Evolutionary conservation across 352 stramenopile genomes (phyloP).

Genomic region (Phytophthora kernoviae): DNA sequence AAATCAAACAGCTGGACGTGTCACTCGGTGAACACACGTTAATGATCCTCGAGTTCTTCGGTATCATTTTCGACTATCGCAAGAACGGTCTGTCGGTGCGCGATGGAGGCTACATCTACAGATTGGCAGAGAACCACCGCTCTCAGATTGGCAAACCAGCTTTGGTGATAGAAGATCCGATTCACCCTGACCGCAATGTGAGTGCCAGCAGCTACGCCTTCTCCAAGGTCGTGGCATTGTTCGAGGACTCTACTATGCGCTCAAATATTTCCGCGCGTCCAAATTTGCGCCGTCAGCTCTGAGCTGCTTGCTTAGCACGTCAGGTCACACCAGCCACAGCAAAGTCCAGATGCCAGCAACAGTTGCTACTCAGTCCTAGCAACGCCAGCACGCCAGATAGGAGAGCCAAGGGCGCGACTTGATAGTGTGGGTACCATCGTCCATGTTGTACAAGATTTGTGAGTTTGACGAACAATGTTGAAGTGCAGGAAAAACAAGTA

Average conservation of each 20-base stretch:
- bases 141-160: conserved; percentile 59
- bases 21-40: conserved; percentile 77
- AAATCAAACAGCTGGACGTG: conserved; percentile 16
- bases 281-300: conserved; percentile 80
- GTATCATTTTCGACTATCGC: conserved; percentile 85
- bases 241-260: conserved; percentile 88
- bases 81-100: conserved; percentile 86
- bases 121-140: conserved; percentile 59
- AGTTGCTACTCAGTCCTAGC: conserved; percentile 25
- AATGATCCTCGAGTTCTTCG: conserved; percentile 86
- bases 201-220: conserved; percentile 89
- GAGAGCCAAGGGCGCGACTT: conserved; percentile 14
- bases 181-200: conserved; percentile 87
- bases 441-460: conserved; percentile 42
- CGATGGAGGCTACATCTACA: conserved; percentile 87
- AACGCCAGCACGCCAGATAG: conserved; percentile 4
- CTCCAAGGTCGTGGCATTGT: conserved; percentile 81
- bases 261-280: conserved; percentile 82
- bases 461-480: conserved; percentile 18
- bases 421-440: conserved; percentile 10
- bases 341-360: conserved; percentile 16
- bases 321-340: conserved; percentile 51
- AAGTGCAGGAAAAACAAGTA: conserved; percentile 28
- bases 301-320: conserved; percentile 78
- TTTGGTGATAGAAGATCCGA: conserved; percentile 90